Evolutionary conservation across 2,329 filamentous ascomycete species (phyloP).

Genomic region (Aschersonia sp.): DNA sequence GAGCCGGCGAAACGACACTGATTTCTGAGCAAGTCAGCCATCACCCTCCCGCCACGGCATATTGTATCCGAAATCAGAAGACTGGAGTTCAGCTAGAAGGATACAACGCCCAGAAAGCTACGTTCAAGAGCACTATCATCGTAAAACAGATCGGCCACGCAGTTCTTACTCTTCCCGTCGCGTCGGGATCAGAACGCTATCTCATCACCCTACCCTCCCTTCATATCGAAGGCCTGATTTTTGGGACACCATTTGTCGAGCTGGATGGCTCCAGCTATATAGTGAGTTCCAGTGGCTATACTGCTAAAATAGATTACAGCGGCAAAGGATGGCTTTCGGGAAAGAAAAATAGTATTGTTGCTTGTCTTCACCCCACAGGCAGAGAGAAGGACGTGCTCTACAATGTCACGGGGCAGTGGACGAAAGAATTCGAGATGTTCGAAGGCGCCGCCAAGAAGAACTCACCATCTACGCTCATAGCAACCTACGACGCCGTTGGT

Average conservation of each 20-base stretch:
- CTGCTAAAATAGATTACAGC: slow-evolving; percentile 80
- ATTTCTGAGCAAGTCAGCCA: slow-evolving; percentile 92
- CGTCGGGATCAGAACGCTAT: slow-evolving; percentile 48
- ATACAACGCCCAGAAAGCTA: slow-evolving; percentile 93
- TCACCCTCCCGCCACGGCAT: slow-evolving; percentile 89
- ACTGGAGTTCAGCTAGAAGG: slow-evolving; percentile 69
- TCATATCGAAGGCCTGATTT: slow-evolving; percentile 88
- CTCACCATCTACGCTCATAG: slow-evolving; percentile 32
- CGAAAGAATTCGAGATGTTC: slow-evolving; percentile 64
- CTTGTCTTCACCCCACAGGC: slow-evolving; percentile 55
- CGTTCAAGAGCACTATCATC: slow-evolving; percentile 84
- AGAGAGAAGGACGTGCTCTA: slow-evolving; percentile 63
- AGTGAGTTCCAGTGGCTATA: slow-evolving; percentile 71
- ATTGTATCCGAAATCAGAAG: slow-evolving; percentile 76
- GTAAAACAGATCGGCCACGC: slow-evolving; percentile 93
- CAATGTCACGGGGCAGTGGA: slow-evolving; percentile 85
- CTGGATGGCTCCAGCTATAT: slow-evolving; percentile 78
- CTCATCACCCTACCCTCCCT: slow-evolving; percentile 82
- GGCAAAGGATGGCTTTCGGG: slow-evolving; percentile 91
- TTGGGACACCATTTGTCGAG: slow-evolving; percentile 77
- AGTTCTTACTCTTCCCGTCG: slow-evolving; percentile 53
- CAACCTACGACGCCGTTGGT: slow-evolving; percentile 44
- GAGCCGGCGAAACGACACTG: slow-evolving; percentile 66
- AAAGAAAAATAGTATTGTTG: slow-evolving; percentile 85
- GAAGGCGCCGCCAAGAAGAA: slow-evolving; percentile 42